Percentiles rank a stretch among this genome's conserved stretches.
Conservation (phyloP, 2,329 filamentous ascomycete genomes). For the Alternaria longipes region DNA sequence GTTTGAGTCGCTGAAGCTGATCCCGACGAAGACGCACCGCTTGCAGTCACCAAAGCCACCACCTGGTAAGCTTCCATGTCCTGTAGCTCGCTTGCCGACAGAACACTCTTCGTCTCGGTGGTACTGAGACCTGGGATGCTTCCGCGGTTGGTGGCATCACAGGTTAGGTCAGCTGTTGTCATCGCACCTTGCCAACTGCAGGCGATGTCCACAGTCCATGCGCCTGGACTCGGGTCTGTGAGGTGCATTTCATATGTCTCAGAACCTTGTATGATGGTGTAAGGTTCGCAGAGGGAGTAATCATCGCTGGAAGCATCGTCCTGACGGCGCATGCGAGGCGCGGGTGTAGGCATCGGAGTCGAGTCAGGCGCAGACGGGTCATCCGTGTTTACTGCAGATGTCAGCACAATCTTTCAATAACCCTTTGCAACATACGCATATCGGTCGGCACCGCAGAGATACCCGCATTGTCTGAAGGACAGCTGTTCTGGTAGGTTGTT, state of each 20-base stretch:
- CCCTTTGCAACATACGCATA: not conserved
- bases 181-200: conserved; percentile 36
- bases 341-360: conserved; percentile 26
- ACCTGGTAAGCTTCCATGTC: conserved; percentile 14
- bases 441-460: conserved; percentile 18
- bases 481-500: conserved; percentile 35
- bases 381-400: not conserved
- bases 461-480: conserved; percentile 21
- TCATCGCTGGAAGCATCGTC: conserved; percentile 7
- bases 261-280: conserved; percentile 37
- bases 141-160: conserved; percentile 27
- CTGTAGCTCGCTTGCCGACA: conserved; percentile 20
- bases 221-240: conserved; percentile 30
- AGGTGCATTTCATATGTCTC: conserved; percentile 31
- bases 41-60: conserved; percentile 24
- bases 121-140: not conserved
- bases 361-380: not conserved
- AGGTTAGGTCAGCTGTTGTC: conserved; percentile 35
- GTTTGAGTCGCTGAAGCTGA: conserved; percentile 12
- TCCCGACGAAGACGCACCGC: conserved; percentile 12
- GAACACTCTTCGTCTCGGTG: conserved; percentile 4
- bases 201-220: conserved; percentile 29
- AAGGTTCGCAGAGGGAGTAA: conserved; percentile 28
- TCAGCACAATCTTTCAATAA: not conserved
- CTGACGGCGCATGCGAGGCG: conserved; percentile 30